Base-by-base conservation (phyloP, 371 early-diverging fungal species). In the Apophysomyces ossiformis region DNA sequence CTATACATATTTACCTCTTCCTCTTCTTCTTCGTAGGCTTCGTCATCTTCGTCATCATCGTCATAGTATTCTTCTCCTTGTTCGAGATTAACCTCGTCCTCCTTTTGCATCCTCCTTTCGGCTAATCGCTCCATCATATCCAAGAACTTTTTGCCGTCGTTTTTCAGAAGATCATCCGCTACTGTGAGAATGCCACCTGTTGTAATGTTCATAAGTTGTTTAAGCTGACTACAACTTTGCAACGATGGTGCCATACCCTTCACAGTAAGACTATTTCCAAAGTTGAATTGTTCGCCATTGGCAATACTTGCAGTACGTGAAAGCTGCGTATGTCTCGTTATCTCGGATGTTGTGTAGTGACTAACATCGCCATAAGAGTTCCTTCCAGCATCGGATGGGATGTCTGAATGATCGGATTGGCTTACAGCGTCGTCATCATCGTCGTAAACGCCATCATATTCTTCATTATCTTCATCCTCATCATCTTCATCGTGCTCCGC, bases 61-160 rank as follows among this genome's bases (percentile, higher is more conserved):
- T 82, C 82, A 56, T 73, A 73, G 18, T 74, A 66, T 7, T 60
- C 71, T 7, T 69, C 69, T 15, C 70, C 72, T 44, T 67, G 69
- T 6, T 74, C 74, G 12, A 64, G 18, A 43, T 65, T 76, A 16
- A 70, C 77, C 7, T 85, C 89, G 57, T 92, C 92, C 58, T 93
- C 89, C 32, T 90, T 86, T 54, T 90, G 90, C 74, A 93, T 89
- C 62, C 92, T 90, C 39, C 92, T 86, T 72, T 94, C 95, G 5
- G 96, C 96, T 16, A 96, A 79, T n/a, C 90, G 88, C 70, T 96
- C 96, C 96, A 96, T 95, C 84, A 96, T 90, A 64, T 95, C 95
- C 44, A 96, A 77, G 67, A 96, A 95, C 75, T 94, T 95, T 69
- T 89, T 90, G 32, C 97, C 94, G 69, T 96, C 95, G 58, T 94